phyloP scores from a whole-genome alignment of 2,329 filamentous ascomycete genomes.

The Ophiocordyceps robertsii region DNA sequence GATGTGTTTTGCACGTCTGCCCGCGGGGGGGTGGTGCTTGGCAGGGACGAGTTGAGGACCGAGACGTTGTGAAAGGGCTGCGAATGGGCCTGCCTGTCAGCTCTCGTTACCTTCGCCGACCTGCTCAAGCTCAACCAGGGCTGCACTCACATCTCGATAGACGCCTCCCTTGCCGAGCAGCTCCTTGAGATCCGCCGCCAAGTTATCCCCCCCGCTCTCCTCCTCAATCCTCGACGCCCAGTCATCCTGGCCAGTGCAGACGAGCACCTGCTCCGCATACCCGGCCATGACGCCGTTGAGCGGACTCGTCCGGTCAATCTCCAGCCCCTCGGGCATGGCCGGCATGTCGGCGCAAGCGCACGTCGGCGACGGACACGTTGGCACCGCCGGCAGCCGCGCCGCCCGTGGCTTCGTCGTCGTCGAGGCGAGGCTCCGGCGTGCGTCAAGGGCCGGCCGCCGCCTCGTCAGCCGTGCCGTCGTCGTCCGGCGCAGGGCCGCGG shows the following conservation, averaged over 20 bases:
- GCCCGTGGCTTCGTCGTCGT: background rate
- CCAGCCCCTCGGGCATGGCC: constrained; percentile 48
- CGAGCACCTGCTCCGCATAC: constrained; percentile 71
- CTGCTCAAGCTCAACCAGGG: too few species aligned
- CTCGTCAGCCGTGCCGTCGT: background rate
- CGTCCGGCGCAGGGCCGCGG: background rate
- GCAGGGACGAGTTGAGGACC: constrained; percentile 64
- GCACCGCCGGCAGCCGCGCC: constrained; percentile 29
- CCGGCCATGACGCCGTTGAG: constrained; percentile 65
- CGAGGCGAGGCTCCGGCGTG: background rate
- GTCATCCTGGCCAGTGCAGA: constrained; percentile 68
- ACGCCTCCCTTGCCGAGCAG: constrained; percentile 53
- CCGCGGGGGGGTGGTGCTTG: constrained; percentile 35
- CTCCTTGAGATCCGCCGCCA: constrained; percentile 60
- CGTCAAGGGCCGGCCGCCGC: constrained; percentile 3
- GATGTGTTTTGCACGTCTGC: constrained; percentile 40
- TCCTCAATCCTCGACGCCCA: constrained; percentile 81
- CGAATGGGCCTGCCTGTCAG: too few species aligned
- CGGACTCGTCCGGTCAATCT: constrained; percentile 58
- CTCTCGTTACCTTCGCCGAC: too few species aligned
- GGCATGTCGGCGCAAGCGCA: constrained; percentile 62
- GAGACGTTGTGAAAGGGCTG: constrained; percentile 77
- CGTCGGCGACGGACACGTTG: constrained; percentile 58
- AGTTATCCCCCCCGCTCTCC: constrained; percentile 51
- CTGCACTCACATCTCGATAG: constrained; percentile 46